Evolutionary conservation across 176 grass and related monocot species (phyloP).

Genomic region (Leersia perrieri): DNA sequence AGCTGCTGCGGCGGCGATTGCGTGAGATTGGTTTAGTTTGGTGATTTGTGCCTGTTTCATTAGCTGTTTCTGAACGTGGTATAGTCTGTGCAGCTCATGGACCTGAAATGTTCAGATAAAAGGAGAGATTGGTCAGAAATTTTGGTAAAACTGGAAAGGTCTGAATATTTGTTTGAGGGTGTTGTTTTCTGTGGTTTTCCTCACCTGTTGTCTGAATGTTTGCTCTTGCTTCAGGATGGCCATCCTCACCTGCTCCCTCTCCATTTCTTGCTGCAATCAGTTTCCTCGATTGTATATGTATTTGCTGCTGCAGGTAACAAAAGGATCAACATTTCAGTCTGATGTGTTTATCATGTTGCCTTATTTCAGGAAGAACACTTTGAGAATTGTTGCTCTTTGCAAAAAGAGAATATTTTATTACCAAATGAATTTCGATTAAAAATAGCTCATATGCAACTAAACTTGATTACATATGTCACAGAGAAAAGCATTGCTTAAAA

Average conservation of each 20-base stretch:
- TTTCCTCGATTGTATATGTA: not conserved
- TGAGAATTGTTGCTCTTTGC: not conserved
- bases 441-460: not conserved
- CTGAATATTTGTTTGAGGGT: not conserved
- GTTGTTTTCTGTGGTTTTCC: not conserved
- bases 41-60: slow-evolving; percentile 36
- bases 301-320: not conserved
- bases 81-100: slow-evolving; percentile 67
- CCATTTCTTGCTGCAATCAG: slow-evolving; percentile 33
- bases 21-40: not conserved
- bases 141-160: not conserved
- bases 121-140: not conserved
- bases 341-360: not conserved
- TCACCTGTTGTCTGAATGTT: slow-evolving; percentile 68
- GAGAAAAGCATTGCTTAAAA: not conserved
- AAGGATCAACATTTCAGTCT: not conserved
- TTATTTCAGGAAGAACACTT: not conserved
- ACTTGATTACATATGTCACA: not conserved
- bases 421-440: not conserved
- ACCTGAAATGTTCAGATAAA: slow-evolving; percentile 41
- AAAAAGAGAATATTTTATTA: not conserved
- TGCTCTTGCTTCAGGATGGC: slow-evolving; percentile 60
- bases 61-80: slow-evolving; percentile 49
- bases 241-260: slow-evolving; percentile 57
- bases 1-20: not conserved